A percentile compares a stretch with the other conserved stretches of the same genome.
phyloP scores from a whole-genome alignment of 192 early-diverging fungal genomes.

The Umbelopsis sp. region DNA sequence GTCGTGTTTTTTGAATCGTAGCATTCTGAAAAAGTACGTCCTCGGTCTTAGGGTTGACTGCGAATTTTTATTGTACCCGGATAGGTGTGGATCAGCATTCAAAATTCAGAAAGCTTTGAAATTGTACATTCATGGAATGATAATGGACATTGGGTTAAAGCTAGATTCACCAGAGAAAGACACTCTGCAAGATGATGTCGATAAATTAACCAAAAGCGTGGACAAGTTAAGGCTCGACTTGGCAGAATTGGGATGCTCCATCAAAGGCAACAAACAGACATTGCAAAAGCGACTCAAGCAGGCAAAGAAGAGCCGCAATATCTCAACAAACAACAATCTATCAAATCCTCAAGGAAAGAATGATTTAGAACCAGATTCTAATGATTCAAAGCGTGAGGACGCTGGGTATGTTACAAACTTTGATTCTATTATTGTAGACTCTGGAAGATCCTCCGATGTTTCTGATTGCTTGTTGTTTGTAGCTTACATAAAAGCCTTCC shows the following conservation, averaged over 20 bases:
- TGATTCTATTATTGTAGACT: not conserved
- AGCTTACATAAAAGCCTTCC: not conserved
- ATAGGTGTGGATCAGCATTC: too few species aligned
- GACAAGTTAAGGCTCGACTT: not conserved
- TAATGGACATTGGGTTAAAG: too few species aligned
- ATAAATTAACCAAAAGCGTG: not conserved
- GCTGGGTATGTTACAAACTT: not conserved
- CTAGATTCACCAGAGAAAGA: too few species aligned
- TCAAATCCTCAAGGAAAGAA: not conserved
- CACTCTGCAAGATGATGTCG: too few species aligned
- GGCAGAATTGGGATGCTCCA: not conserved
- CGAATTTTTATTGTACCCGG: not conserved
- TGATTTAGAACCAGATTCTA: not conserved
- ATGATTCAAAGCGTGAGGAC: not conserved
- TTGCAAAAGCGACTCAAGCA: not conserved
- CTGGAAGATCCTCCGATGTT: too few species aligned
- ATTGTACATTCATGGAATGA: too few species aligned
- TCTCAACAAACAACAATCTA: too few species aligned
- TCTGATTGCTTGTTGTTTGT: not conserved
- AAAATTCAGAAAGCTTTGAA: too few species aligned
- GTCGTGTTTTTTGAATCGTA: conserved; percentile 27
- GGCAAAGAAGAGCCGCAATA: not conserved
- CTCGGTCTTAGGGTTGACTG: not conserved
- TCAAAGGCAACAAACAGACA: conserved; percentile 2
- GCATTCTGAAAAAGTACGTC: not conserved